Evolutionary conservation across 2,329 filamentous ascomycete genomes (phyloP), one percentile per base, ranked within the genome.

Genomic region (Epichloe typhina): DNA sequence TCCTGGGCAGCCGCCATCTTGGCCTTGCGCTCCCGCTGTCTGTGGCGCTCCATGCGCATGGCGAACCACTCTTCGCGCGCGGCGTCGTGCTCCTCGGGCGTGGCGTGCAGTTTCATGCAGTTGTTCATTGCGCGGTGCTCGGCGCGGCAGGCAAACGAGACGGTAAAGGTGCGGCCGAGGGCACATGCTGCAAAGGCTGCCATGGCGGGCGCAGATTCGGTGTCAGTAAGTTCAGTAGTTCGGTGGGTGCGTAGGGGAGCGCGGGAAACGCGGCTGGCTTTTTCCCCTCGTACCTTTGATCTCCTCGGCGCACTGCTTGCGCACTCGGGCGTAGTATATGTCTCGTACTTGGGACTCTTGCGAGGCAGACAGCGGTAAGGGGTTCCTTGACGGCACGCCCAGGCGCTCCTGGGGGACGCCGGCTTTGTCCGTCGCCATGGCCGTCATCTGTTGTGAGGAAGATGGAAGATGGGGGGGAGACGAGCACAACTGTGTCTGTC

Each of bases 21-120:
- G 50, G 77, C 74, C 60, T 83, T 82, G 55, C 76, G 74, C 66
- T 88, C 83, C 38, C 82, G 72, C 66, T 84, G 80, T 52, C 71
- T 72, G 59, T 82, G 77, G 51, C 90, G 76, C 69, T 88, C 80
- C 59, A 87, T 74, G 48, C 87, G 77, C 56, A 79, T 76, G 48
- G 82, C 80, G 66, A 97, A 97, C 93, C 93, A 98, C 65, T 97
- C 89, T 67, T 89, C 86, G 49, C 93, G 76, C 56, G 93, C 93
- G 23, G 81, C 82, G 70, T 98, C 93, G 67, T 94, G 79, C 65
- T 94, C 88, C 50, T 78, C 81, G 56, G 83, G 86, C 56, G 87
- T 94, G 50, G 91, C 90, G 70, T 94, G 85, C 51, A 76, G 69
- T 58, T 90, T 76, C 89, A 98, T 96, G 72, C 93, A 98, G 54